These are phyloP conservation scores for Somion occarium DNA, from an alignment of 1,284 basidiomycete species.

Conservation along the genomic window DNA sequence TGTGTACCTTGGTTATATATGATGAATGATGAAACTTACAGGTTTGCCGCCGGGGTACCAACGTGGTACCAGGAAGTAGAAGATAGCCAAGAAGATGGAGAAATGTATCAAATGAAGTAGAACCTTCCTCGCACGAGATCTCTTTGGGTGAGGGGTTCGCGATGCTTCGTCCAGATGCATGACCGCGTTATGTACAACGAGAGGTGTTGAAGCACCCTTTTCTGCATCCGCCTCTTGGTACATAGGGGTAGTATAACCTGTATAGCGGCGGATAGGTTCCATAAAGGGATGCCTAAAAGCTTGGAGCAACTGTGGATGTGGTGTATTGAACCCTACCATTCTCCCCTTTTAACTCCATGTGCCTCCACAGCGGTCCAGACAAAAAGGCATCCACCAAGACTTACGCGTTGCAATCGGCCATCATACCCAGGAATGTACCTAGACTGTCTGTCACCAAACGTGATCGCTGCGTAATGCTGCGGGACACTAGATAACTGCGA, in stretches of 20 bases:
- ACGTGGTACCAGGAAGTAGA: conserved; percentile 1
- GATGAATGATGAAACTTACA: background rate
- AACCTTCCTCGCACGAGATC: background rate
- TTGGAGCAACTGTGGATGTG: too few relatives aligned
- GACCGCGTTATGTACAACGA: background rate
- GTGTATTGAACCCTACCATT: too few relatives aligned
- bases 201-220: background rate
- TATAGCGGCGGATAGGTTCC: background rate
- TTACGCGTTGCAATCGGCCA: too few relatives aligned
- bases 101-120: background rate
- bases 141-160: background rate
- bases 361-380: too few relatives aligned
- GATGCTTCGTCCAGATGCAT: background rate
- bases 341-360: too few relatives aligned
- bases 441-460: too few relatives aligned
- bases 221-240: background rate
- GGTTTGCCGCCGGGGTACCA: background rate
- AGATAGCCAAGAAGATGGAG: background rate
- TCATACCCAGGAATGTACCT: too few relatives aligned
- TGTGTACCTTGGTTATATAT: background rate
- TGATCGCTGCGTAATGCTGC: too few relatives aligned
- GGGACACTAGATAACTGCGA: too few relatives aligned
- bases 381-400: too few relatives aligned
- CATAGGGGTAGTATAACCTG: background rate
- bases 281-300: background rate